These are phyloP conservation scores for Colletotrichum musae DNA, from an alignment of 2,329 filamentous ascomycete species.

Conservation along the genomic window DNA sequence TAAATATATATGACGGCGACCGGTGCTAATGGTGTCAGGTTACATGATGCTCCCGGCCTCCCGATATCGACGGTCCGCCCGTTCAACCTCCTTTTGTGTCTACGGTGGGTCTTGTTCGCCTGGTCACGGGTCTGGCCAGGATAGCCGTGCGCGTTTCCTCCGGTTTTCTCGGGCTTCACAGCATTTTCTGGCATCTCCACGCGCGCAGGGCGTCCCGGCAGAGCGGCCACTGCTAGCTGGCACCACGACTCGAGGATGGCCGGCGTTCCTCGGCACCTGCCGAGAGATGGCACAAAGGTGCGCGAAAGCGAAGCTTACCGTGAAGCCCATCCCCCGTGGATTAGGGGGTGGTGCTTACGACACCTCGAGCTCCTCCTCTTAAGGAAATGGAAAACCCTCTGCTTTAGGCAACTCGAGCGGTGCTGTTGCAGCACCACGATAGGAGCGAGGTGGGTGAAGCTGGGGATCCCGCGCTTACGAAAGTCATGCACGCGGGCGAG, in stretches of 20 bases:
- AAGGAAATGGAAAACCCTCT: no score
- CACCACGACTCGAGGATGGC: neutral
- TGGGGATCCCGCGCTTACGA: no score
- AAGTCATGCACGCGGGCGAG: no score
- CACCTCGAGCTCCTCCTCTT: no score
- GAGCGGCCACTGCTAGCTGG: neutral
- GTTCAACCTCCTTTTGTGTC: slow-evolving; percentile 1
- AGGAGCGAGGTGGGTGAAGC: no score
- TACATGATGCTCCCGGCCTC: slow-evolving; percentile 24
- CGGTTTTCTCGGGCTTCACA: neutral
- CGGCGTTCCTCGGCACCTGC: slow-evolving; percentile 2
- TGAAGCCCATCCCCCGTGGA: neutral
- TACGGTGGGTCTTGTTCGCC: neutral
- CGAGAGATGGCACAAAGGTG: neutral
- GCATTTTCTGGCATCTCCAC: neutral
- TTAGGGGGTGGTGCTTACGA: neutral
- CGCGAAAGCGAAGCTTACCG: neutral
- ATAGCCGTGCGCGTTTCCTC: neutral
- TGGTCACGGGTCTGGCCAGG: neutral
- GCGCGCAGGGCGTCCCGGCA: neutral
- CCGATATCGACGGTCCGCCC: slow-evolving; percentile 14
- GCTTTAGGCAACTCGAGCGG: no score
- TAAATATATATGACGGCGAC: neutral
- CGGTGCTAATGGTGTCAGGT: slow-evolving; percentile 4
- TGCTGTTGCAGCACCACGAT: no score